Evolutionary conservation across 2,329 filamentous ascomycete genomes (phyloP).

Genomic region (Colletotrichum truncatum): DNA sequence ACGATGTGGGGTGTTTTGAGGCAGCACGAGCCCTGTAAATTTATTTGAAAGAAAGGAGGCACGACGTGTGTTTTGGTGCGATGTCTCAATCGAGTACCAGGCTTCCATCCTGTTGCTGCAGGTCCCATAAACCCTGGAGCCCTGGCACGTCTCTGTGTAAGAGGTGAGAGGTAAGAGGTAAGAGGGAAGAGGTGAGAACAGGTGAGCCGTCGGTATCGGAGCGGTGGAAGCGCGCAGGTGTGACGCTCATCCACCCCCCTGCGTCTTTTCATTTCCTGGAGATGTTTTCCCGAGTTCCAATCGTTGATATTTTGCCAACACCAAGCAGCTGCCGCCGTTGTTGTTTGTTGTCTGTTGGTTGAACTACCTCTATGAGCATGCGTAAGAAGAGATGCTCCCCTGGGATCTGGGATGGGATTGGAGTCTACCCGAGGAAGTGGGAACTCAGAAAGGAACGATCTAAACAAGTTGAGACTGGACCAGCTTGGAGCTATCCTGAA

Average conservation of each 20-base stretch:
- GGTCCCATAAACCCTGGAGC: no score
- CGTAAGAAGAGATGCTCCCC: no score
- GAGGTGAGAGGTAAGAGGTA: neutral
- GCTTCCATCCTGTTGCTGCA: neutral
- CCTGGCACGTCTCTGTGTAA: neutral
- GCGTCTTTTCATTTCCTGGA: slow-evolving; percentile 1
- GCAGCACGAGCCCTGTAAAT: slow-evolving; percentile 19
- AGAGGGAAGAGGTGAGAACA: neutral
- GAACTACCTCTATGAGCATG: no score
- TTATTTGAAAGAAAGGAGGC: slow-evolving; percentile 20
- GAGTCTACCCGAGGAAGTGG: no score
- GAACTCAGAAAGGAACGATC: neutral
- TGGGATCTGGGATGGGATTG: no score
- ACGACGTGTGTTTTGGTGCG: slow-evolving; percentile 5
- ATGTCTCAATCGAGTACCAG: neutral
- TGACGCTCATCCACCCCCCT: neutral
- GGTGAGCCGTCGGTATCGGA: neutral
- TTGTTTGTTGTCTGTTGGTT: neutral
- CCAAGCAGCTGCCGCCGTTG: neutral
- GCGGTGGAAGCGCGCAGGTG: neutral
- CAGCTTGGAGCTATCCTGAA: neutral
- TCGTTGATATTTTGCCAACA: neutral
- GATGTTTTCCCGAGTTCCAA: neutral
- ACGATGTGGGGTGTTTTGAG: slow-evolving; percentile 19
- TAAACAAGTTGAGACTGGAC: neutral